These are phyloP conservation scores for Sequoia sempervirens DNA, from an alignment of 75 land plant species.

Conservation along the genomic window DNA sequence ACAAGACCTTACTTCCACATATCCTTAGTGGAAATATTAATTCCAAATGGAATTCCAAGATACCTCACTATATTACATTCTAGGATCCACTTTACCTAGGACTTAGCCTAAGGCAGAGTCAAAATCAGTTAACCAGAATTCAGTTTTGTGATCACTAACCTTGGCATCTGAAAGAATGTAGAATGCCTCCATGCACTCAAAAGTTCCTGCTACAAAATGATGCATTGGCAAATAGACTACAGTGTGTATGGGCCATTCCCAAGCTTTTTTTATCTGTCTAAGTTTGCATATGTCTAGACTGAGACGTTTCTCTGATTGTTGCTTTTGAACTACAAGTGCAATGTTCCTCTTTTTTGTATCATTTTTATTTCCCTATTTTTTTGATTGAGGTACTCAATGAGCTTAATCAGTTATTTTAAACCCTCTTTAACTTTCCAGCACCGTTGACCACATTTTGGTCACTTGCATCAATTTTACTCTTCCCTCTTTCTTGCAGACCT, in stretches of 20 bases:
- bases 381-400: neutral
- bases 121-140: neutral
- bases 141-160: neutral
- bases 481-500: neutral
- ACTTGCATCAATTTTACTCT: neutral
- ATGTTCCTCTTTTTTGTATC: neutral
- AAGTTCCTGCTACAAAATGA: neutral
- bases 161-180: neutral
- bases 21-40: neutral
- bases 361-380: too few species aligned
- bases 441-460: neutral
- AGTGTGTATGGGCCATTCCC: too few species aligned
- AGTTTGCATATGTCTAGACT: neutral
- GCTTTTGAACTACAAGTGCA: neutral
- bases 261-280: too few species aligned
- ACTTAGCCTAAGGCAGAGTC: neutral
- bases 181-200: neutral
- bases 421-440: neutral
- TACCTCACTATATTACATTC: neutral
- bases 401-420: too few species aligned
- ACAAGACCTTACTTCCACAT: neutral
- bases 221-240: neutral
- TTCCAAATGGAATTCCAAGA: neutral
- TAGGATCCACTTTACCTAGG: neutral
- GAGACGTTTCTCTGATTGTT: neutral